Base-by-base conservation (phyloP, 441 rosid species). In the Populus hybrid region DNA sequence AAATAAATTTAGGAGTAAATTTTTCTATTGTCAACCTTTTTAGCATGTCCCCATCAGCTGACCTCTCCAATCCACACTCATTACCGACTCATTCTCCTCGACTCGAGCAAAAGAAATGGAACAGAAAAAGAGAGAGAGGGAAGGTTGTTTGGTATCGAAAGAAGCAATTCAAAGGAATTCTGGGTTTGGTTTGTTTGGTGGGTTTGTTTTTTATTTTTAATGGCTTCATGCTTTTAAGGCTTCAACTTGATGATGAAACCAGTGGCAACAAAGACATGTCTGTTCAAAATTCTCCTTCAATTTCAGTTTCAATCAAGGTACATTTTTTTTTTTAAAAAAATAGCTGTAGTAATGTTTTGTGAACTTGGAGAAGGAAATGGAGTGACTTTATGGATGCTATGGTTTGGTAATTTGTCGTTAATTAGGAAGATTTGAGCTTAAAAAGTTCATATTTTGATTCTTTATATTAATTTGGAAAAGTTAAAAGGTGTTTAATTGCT, bases 191-290 rank as follows among this genome's bases (percentile, higher is more conserved):
- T 76, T 88, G 79, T 11, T 85, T 92, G 88, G 78, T 91, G 72
- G 88, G 81, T 70, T 89, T 91, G 81, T 92, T 90, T 79, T 89
- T 93, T 81, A 75, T 92, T 69, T 88, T 90, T 26, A 90, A 92
- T 84, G 90, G 90, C 86, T 86, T 88, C 75, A 88, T 93, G 98
- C 86, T 93, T 53, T 82, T 85, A 77, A 86, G 89, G 81, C 87
- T 95, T 28, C 95, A 90, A 69, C 90, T 83, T 75, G 84, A 81
- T 40, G 85, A 87, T 69, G 74, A 82, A 28, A 70, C 35, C 42
- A 84, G 83, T 75, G 68, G 53, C 82, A 12, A 12, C 9, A 74
- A 82, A 35, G 66, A 80, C 33, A 76, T 81, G 12, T 82, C 81
- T 77, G 70, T 84, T 1, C 82, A 45, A 53, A 88, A 85, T 63